Percentiles rank a stretch among this genome's conserved stretches.
Conservation (phyloP, 345 rosid genomes). For the Brassica nigra region DNA sequence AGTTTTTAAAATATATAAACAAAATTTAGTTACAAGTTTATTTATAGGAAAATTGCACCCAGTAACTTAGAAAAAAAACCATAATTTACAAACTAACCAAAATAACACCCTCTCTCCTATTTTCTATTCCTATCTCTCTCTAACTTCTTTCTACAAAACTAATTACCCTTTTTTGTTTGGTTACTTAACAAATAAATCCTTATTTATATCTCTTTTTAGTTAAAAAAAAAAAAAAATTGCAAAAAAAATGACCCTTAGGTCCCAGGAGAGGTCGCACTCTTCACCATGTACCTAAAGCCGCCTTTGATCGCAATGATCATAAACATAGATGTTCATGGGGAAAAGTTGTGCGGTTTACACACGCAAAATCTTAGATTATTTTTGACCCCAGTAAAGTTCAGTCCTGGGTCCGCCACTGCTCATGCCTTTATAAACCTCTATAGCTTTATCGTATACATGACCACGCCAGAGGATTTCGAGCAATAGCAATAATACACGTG, state of each 20-base stretch:
- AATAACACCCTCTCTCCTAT: too few species aligned
- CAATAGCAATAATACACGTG: slow-evolving; percentile 55
- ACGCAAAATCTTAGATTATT: neutral
- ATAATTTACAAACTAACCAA: too few species aligned
- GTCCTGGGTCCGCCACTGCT: neutral
- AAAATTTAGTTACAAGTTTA: too few species aligned
- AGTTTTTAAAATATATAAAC: neutral
- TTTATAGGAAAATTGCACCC: too few species aligned
- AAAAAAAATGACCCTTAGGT: neutral
- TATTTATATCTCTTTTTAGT: neutral
- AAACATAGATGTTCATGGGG: neutral
- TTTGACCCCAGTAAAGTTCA: too few species aligned
- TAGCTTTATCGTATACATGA: slow-evolving; percentile 51
- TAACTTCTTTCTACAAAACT: too few species aligned
- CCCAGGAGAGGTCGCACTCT: neutral
- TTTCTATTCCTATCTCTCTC: too few species aligned
- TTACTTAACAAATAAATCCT: too few species aligned
- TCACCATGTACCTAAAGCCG: neutral
- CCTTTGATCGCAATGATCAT: neutral
- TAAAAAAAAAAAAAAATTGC: too few species aligned
- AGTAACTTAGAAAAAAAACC: too few species aligned
- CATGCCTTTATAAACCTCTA: slow-evolving; percentile 58
- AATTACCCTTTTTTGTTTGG: too few species aligned
- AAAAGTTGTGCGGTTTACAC: neutral
- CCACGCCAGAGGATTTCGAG: slow-evolving; percentile 78